Percentiles rank a stretch among this genome's conserved stretches.
Conservation (phyloP, 1,284 basidiomycete species). For the Ustilago sp. region DNA sequence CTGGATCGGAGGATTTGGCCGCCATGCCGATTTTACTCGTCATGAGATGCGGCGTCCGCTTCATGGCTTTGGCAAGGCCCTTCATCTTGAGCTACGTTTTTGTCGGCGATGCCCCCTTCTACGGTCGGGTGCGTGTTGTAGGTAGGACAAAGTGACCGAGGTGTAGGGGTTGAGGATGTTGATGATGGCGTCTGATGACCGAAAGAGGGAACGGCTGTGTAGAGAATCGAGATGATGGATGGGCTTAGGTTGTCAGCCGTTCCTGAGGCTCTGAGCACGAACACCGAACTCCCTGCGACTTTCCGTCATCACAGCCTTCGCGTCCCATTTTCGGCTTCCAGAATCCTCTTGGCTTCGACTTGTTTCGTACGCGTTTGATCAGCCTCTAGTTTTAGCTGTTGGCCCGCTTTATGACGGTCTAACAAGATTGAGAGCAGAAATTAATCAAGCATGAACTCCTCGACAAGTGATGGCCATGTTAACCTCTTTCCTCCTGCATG, state of each 20-base stretch:
- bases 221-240: conserved; percentile 4
- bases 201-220: conserved; percentile 3
- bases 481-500: too few relatives aligned
- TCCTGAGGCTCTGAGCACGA: conserved; percentile 17
- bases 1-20: conserved; percentile 64
- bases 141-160: background rate
- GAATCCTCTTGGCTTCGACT: background rate
- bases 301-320: conserved; percentile 32
- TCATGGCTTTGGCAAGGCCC: conserved; percentile 61
- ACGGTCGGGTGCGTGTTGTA: background rate
- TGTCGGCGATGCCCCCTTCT: background rate
- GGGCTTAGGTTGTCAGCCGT: conserved; percentile 7
- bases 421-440: background rate
- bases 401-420: background rate
- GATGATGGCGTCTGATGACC: background rate
- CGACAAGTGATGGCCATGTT: too few relatives aligned
- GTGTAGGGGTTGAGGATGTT: background rate
- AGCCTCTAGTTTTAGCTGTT: background rate
- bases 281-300: conserved; percentile 24
- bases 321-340: background rate
- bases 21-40: conserved; percentile 65
- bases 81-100: conserved; percentile 52
- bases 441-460: background rate
- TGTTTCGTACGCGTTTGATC: conserved; percentile 20
- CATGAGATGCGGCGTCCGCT: conserved; percentile 68